phyloP scores from a whole-genome alignment of 208 protist genomes.

The Wallacemonas collosoma region DNA sequence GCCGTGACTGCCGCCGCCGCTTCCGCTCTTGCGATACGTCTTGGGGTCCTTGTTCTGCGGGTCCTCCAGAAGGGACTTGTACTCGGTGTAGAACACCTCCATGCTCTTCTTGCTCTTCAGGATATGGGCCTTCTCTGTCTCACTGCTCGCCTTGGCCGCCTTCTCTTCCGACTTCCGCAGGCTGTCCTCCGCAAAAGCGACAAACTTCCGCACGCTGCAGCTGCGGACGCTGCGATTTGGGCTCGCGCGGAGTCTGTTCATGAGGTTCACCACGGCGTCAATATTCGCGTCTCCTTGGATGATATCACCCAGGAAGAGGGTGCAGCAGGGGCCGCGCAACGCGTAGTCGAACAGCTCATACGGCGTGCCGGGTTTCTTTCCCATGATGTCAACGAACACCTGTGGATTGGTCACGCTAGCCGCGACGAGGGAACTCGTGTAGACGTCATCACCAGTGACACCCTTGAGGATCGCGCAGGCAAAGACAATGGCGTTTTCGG shows the following conservation, averaged over 20 bases:
- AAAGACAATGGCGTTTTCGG: slow-evolving; percentile 43
- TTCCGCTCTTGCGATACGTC: slow-evolving; percentile 46
- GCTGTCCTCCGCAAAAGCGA: slow-evolving; percentile 55
- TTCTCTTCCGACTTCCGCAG: slow-evolving; percentile 39
- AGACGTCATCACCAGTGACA: slow-evolving; percentile 47
- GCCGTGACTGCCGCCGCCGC: slow-evolving; percentile 20
- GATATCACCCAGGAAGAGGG: slow-evolving; percentile 48
- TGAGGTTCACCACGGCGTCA: slow-evolving; percentile 28
- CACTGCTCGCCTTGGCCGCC: slow-evolving; percentile 34
- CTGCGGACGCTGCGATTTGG: slow-evolving; percentile 54
- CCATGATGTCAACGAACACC: slow-evolving; percentile 46
- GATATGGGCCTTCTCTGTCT: slow-evolving; percentile 36
- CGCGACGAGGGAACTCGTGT: slow-evolving; percentile 54
- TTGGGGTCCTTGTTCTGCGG: slow-evolving; percentile 53
- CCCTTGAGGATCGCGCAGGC: slow-evolving; percentile 63
- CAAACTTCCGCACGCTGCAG: slow-evolving; percentile 60
- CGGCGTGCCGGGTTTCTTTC: slow-evolving; percentile 42
- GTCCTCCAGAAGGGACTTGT: slow-evolving; percentile 54
- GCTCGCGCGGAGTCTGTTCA: slow-evolving; percentile 35
- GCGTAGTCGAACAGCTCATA: slow-evolving; percentile 65
- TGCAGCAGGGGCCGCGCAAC: slow-evolving; percentile 66
- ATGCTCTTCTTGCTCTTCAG: slow-evolving; percentile 50
- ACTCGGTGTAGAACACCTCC: slow-evolving; percentile 61
- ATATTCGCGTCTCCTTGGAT: slow-evolving; percentile 40
- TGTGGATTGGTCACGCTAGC: slow-evolving; percentile 37